phyloP scores from a whole-genome alignment of 306 rosid species.

The Abrus precatorius region DNA sequence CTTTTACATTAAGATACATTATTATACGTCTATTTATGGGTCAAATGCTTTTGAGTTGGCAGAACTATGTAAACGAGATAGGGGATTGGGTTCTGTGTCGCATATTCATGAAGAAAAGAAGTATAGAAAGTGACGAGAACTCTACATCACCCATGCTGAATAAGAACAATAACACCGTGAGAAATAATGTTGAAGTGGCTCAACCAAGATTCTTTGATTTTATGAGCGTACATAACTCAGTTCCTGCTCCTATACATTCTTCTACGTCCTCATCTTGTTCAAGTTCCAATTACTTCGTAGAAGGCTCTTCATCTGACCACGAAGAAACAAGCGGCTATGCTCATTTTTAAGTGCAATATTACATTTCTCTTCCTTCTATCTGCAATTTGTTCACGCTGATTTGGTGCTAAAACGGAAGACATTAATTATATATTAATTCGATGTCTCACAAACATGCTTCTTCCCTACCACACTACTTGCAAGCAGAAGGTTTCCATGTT shows the following conservation, averaged over 20 bases:
- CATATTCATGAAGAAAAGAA: conserved; percentile 65
- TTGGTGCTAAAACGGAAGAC: not conserved
- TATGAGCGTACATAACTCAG: conserved; percentile 44
- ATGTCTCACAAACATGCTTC: not conserved
- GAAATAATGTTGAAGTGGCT: conserved; percentile 15
- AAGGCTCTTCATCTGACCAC: conserved; percentile 51
- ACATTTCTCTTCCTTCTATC: not conserved
- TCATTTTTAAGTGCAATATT: conserved; percentile 26
- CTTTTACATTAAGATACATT: not conserved
- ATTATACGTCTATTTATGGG: not conserved
- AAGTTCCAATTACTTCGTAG: conserved; percentile 51
- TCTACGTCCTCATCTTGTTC: conserved; percentile 68
- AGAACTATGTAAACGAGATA: conserved; percentile 47
- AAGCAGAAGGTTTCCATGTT: not conserved
- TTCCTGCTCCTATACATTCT: conserved; percentile 35
- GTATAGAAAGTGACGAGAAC: conserved; percentile 19
- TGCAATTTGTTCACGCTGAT: not conserved
- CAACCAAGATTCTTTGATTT: conserved; percentile 57
- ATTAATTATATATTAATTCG: too few relatives aligned
- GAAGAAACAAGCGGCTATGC: conserved; percentile 54
- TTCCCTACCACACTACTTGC: not conserved
- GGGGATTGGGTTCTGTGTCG: conserved; percentile 86
- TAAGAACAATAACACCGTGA: conserved; percentile 43
- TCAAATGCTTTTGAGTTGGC: conserved; percentile 37
- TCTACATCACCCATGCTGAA: not conserved